phyloP scores from a whole-genome alignment of 1,139 yeast species.

The Suhomyces panamericanus region DNA sequence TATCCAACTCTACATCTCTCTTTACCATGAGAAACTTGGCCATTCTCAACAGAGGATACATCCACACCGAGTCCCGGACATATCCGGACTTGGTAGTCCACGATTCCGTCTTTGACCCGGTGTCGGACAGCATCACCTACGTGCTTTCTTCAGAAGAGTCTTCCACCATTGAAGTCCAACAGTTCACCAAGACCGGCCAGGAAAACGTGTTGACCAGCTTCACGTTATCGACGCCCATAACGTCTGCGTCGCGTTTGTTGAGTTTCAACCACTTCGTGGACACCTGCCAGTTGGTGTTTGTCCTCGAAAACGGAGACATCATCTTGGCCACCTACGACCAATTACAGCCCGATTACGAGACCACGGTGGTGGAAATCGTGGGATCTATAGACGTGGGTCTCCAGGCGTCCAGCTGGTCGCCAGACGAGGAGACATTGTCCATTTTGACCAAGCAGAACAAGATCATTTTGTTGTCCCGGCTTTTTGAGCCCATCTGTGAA shows the following conservation, averaged over 20 bases:
- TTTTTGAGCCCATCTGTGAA: slow-evolving; percentile 80
- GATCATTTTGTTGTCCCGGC: slow-evolving; percentile 67
- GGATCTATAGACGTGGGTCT: slow-evolving; percentile 84
- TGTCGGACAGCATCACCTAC: slow-evolving; percentile 70
- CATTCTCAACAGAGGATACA: slow-evolving; percentile 56
- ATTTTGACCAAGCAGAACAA: slow-evolving; percentile 65
- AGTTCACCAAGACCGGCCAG: slow-evolving; percentile 59
- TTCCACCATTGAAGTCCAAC: slow-evolving; percentile 52
- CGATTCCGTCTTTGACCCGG: slow-evolving; percentile 70
- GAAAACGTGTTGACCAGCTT: slow-evolving; percentile 57
- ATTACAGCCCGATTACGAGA: slow-evolving; percentile 47
- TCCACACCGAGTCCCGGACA: slow-evolving; percentile 49
- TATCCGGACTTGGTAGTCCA: slow-evolving; percentile 63
- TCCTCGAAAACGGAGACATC: slow-evolving; percentile 69
- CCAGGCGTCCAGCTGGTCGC: slow-evolving; percentile 80
- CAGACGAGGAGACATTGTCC: slow-evolving; percentile 84
- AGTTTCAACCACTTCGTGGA: slow-evolving; percentile 70
- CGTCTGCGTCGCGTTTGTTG: slow-evolving; percentile 31
- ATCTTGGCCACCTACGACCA: slow-evolving; percentile 63
- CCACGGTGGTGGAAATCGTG: slow-evolving; percentile 66
- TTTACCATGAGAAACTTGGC: slow-evolving; percentile 56
- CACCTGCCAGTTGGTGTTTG: slow-evolving; percentile 57
- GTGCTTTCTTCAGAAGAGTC: slow-evolving; percentile 63
- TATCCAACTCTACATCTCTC: background rate
- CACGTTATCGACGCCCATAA: slow-evolving; percentile 35